phyloP scores from a whole-genome alignment of 1,139 yeast species.

The Saccharomycopsis hybrid region DNA sequence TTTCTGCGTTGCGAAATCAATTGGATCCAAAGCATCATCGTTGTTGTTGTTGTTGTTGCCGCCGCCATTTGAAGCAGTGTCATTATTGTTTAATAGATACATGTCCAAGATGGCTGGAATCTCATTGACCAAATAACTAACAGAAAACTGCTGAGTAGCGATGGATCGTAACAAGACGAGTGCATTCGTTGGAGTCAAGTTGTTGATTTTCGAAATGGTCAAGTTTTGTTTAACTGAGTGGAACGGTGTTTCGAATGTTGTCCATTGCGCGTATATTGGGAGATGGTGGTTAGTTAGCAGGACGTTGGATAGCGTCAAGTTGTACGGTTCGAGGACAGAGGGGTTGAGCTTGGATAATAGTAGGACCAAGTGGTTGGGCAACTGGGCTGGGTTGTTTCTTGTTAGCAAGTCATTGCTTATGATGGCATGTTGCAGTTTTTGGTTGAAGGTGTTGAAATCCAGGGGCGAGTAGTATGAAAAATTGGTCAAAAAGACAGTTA shows the following conservation, averaged over 20 bases:
- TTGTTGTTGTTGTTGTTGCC: background rate
- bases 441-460: constrained; percentile 1
- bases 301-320: too few species aligned
- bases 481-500: constrained; percentile 6
- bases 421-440: background rate
- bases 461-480: constrained; percentile 3
- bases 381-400: too few species aligned
- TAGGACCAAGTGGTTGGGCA: too few species aligned
- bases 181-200: constrained; percentile 6
- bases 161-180: constrained; percentile 1
- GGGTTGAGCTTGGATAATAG: too few species aligned
- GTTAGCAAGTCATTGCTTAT: too few species aligned
- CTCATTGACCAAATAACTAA: constrained; percentile 6
- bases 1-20: background rate
- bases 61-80: background rate
- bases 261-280: too few species aligned
- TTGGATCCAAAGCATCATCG: background rate
- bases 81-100: background rate
- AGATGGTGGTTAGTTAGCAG: too few species aligned
- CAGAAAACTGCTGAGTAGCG: constrained; percentile 7
- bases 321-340: too few species aligned
- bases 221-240: background rate
- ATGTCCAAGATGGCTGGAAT: background rate
- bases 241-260: background rate
- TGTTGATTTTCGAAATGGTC: background rate